A percentile compares a stretch with the other conserved stretches of the same genome.
Evolutionary conservation across 768 basidiomycete genomes (phyloP).

Genomic region (Holtermanniella nyarrowii): DNA sequence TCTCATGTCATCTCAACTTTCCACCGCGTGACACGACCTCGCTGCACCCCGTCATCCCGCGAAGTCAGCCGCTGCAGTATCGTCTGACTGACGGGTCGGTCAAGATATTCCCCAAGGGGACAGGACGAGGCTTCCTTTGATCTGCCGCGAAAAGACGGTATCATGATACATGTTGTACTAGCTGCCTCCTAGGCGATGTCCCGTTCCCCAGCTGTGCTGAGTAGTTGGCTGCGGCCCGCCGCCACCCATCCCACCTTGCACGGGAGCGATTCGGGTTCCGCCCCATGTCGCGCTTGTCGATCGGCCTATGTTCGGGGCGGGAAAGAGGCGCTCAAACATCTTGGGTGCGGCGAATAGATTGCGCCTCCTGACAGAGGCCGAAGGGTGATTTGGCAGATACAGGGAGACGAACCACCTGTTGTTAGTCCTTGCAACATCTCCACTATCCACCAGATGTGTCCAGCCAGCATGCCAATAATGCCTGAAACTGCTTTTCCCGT

Average conservation of each 20-base stretch:
- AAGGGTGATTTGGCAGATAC: slow-evolving; percentile 34
- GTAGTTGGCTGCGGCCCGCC: background rate
- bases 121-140: slow-evolving; percentile 34
- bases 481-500: slow-evolving; percentile 32
- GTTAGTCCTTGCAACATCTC: background rate
- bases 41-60: no score
- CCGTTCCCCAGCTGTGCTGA: background rate
- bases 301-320: background rate
- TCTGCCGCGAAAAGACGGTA: no score
- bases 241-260: slow-evolving; percentile 2
- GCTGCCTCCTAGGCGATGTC: background rate
- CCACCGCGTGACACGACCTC: no score
- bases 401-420: slow-evolving; percentile 37
- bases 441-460: slow-evolving; percentile 31
- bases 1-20: slow-evolving; percentile 25
- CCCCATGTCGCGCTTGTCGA: background rate
- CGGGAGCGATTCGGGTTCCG: slow-evolving; percentile 8
- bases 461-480: slow-evolving; percentile 31
- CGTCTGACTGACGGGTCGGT: slow-evolving; percentile 28
- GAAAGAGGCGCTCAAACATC: slow-evolving; percentile 24
- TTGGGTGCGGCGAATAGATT: slow-evolving; percentile 28
- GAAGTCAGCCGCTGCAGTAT: slow-evolving; percentile 30
- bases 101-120: slow-evolving; percentile 37
- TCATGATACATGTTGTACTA: background rate
- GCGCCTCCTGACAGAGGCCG: slow-evolving; percentile 19